phyloP scores from a whole-genome alignment of 176 grass and related monocot species.

The Rhynchospora pubera region DNA sequence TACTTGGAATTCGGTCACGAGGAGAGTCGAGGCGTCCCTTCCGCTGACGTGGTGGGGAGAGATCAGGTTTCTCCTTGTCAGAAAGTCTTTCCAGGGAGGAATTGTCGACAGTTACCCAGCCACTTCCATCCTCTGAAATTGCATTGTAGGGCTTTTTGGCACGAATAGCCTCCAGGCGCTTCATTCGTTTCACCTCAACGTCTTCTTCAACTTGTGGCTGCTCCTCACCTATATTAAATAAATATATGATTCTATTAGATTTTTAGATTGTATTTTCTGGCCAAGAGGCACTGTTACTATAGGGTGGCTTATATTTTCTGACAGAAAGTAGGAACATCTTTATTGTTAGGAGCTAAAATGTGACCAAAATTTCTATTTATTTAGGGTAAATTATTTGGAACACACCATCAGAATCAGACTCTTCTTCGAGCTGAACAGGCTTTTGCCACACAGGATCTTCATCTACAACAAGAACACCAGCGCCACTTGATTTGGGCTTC shows the following conservation, averaged over 20 bases:
- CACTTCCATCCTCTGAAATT: conserved; percentile 77
- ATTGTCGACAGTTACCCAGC: conserved; percentile 48
- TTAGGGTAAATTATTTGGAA: not conserved
- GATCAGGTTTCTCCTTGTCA: not conserved
- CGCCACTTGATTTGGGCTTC: conserved; percentile 42
- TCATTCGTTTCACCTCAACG: conserved; percentile 93
- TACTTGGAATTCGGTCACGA: not conserved
- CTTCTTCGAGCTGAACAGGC: conserved; percentile 67
- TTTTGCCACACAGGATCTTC: conserved; percentile 98
- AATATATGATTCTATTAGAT: not conserved
- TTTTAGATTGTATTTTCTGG: not conserved
- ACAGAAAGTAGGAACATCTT: not conserved
- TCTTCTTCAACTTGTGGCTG: conserved; percentile 74
- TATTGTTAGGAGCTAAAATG: not conserved
- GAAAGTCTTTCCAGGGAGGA: conserved; percentile 21
- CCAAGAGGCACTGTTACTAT: not conserved
- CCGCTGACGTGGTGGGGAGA: conserved; percentile 24
- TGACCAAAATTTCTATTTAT: not conserved
- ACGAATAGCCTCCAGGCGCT: conserved; percentile 61
- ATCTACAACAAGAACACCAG: conserved; percentile 69
- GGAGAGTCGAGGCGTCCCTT: conserved; percentile 27
- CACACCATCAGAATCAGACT: conserved; percentile 11
- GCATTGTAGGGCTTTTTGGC: conserved; percentile 57
- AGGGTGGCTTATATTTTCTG: not conserved
- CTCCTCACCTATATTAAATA: conserved; percentile 49